phyloP scores from a whole-genome alignment of 306 rosid species.

The Herpetospermum pedunculosum region DNA sequence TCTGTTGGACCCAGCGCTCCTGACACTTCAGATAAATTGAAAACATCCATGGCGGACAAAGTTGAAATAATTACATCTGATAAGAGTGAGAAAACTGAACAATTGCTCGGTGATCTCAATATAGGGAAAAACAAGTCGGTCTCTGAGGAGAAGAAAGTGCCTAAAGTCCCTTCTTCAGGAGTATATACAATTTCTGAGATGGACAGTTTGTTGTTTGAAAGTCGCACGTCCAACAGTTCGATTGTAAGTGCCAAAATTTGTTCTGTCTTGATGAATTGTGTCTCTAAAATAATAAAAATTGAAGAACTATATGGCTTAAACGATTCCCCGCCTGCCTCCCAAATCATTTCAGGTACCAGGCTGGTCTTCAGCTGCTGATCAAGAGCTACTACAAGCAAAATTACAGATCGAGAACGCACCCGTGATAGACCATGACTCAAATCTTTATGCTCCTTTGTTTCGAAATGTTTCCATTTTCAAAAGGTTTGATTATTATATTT shows the following conservation, averaged over 20 bases:
- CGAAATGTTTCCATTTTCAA: constrained; percentile 65
- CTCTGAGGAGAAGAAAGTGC: constrained; percentile 22
- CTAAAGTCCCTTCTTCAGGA: constrained; percentile 21
- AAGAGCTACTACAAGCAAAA: constrained; percentile 38
- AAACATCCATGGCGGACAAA: constrained; percentile 14
- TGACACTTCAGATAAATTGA: background rate
- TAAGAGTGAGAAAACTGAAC: constrained; percentile 25
- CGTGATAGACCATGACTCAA: constrained; percentile 25
- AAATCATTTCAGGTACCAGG: constrained; percentile 39
- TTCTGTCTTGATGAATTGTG: background rate
- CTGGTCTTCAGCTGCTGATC: constrained; percentile 58
- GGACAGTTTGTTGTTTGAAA: constrained; percentile 40
- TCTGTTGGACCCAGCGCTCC: background rate
- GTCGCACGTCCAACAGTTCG: constrained; percentile 29
- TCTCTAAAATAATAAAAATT: background rate
- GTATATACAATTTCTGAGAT: constrained; percentile 52
- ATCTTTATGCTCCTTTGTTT: constrained; percentile 56
- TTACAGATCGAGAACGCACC: constrained; percentile 71
- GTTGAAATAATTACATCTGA: background rate
- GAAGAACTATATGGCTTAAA: background rate
- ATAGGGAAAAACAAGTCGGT: constrained; percentile 13
- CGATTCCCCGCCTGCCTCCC: background rate
- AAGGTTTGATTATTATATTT: constrained; percentile 27
- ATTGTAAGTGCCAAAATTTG: constrained; percentile 35
- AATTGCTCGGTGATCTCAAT: constrained; percentile 14